Conservation (phyloP, 768 basidiomycete species). For the Holtermannia corniformis region DNA sequence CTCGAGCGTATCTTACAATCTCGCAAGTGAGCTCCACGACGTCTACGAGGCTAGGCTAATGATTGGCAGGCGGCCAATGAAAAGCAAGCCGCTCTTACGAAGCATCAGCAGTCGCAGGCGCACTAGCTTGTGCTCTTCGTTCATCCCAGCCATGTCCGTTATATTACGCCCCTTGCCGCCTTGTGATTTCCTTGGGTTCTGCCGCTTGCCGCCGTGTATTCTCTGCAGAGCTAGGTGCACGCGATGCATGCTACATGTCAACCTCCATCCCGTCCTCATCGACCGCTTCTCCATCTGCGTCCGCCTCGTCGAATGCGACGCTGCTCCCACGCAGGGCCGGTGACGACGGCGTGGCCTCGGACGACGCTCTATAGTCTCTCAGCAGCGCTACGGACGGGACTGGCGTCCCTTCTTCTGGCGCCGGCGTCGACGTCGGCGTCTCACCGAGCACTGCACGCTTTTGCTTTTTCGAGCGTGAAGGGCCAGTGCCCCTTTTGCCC, state of each 20-base stretch:
- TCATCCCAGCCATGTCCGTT: not conserved
- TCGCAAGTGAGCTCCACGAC: constrained; percentile 32
- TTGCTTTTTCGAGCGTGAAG: not conserved
- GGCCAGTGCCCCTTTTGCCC: not conserved
- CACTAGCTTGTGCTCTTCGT: not conserved
- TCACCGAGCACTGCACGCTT: not conserved
- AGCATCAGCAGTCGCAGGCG: too few relatives aligned
- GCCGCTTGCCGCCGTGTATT: too few relatives aligned
- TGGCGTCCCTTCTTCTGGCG: not conserved
- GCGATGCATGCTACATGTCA: not conserved
- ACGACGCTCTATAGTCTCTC: not conserved
- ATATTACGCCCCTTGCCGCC: not conserved
- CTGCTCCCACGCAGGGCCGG: not conserved
- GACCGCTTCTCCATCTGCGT: constrained; percentile 1
- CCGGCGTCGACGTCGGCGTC: constrained; percentile 1
- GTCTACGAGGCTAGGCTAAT: not conserved
- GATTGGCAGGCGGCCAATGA: constrained; percentile 32
- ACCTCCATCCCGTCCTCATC: constrained; percentile 5
- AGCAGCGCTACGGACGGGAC: not conserved
- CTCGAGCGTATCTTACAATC: constrained; percentile 40
- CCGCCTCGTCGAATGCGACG: not conserved
- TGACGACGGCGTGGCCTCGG: not conserved
- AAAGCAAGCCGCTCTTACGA: constrained; percentile 31
- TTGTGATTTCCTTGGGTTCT: too few relatives aligned
- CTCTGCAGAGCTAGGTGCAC: too few relatives aligned